Conservation (phyloP, 1,139 yeast species). For the Williopsis jadinii region DNA sequence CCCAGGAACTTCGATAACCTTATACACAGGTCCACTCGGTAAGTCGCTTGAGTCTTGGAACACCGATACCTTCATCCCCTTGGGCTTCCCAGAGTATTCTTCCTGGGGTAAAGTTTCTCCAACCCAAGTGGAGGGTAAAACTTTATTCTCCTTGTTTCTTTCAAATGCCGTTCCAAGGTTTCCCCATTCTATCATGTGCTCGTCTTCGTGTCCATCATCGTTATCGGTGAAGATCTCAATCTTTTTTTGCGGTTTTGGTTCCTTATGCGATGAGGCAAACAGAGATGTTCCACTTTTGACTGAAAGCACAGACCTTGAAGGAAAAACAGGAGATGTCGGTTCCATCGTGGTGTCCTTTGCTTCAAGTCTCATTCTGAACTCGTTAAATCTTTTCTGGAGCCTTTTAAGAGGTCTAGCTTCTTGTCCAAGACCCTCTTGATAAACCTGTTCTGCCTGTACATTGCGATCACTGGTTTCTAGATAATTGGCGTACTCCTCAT, state of each 20-base stretch:
- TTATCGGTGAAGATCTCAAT: constrained; percentile 18
- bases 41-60: constrained; percentile 34
- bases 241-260: constrained; percentile 11
- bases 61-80: constrained; percentile 28
- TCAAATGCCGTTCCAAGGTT: constrained; percentile 43
- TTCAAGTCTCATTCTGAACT: constrained; percentile 36
- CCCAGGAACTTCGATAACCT: constrained; percentile 48
- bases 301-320: constrained; percentile 18
- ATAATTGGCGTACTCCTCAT: constrained; percentile 72
- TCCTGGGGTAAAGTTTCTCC: constrained; percentile 52
- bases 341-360: constrained; percentile 20
- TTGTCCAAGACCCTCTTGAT: constrained; percentile 50
- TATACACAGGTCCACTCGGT: constrained; percentile 29
- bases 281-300: constrained; percentile 19
- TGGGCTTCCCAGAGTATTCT: constrained; percentile 6
- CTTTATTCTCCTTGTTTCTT: constrained; percentile 58
- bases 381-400: constrained; percentile 41
- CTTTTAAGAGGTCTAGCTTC: constrained; percentile 61
- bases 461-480: constrained; percentile 47
- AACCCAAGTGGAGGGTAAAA: constrained; percentile 56
- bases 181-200: constrained; percentile 36
- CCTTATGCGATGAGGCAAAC: constrained; percentile 25
- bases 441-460: constrained; percentile 58
- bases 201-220: constrained; percentile 4
- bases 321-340: constrained; percentile 25